Conservation (phyloP, 2,329 filamentous ascomycete genomes). For the Monilinia fructicola region DNA sequence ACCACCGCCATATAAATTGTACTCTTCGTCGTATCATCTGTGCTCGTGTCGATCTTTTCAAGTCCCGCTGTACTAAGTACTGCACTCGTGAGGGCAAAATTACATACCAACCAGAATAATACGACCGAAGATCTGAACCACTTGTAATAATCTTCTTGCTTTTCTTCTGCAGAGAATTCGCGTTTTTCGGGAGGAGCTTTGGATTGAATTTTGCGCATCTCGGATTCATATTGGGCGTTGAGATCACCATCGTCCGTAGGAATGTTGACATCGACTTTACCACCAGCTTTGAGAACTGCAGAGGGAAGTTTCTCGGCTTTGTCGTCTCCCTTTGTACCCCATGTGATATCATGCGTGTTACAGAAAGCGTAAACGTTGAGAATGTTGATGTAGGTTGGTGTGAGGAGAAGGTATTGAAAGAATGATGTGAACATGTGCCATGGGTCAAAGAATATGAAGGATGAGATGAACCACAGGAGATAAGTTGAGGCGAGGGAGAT, state of each 20-base stretch:
- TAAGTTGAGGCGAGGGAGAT: slow-evolving; percentile 85
- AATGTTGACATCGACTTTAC: slow-evolving; percentile 86
- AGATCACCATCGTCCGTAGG: slow-evolving; percentile 90
- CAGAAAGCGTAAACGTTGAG: slow-evolving; percentile 98
- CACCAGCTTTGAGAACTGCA: slow-evolving; percentile 87
- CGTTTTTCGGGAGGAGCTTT: slow-evolving; percentile 76
- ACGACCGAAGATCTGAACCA: slow-evolving; percentile 92
- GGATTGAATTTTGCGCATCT: slow-evolving; percentile 68
- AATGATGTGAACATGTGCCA: slow-evolving; percentile 99
- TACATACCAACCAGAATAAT: slow-evolving; percentile 93
- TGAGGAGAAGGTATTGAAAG: slow-evolving; percentile 85
- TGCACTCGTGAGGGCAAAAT: slow-evolving; percentile 82
- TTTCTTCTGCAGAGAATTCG: slow-evolving; percentile 60
- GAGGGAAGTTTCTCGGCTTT: slow-evolving; percentile 88
- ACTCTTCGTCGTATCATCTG: slow-evolving; percentile 52
- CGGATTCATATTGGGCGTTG: slow-evolving; percentile 90
- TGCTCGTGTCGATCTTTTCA: slow-evolving; percentile 70
- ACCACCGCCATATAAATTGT: slow-evolving; percentile 41
- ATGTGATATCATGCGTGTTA: slow-evolving; percentile 98
- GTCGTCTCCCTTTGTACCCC: slow-evolving; percentile 99
- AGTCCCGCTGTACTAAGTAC: slow-evolving; percentile 85
- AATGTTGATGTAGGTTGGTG: slow-evolving; percentile 94
- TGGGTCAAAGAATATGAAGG: slow-evolving; percentile 92
- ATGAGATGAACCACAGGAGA: slow-evolving; percentile 94
- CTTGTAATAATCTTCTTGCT: slow-evolving; percentile 97